Evolutionary conservation across 2,329 filamentous ascomycete genomes (phyloP).

Genomic region (Penicillium brasilianum): DNA sequence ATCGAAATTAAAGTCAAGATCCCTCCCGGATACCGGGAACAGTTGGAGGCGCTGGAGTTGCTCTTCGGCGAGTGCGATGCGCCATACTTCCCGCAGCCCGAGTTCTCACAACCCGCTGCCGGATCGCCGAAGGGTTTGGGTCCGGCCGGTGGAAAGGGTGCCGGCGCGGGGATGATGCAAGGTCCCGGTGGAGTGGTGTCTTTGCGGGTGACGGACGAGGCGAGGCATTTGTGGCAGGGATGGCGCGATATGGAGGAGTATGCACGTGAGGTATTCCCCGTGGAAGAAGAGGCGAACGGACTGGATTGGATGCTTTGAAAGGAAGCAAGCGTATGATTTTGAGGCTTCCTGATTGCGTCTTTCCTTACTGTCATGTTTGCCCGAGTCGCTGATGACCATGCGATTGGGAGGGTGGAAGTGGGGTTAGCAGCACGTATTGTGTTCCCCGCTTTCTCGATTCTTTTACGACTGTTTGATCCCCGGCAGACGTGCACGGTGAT

Average conservation of each 20-base stretch:
- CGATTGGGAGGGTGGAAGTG: not conserved
- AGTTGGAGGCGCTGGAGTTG: constrained; percentile 71
- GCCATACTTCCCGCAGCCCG: constrained; percentile 67
- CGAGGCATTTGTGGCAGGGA: constrained; percentile 86
- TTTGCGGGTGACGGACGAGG: constrained; percentile 74
- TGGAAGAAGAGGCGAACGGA: constrained; percentile 94
- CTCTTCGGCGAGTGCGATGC: constrained; percentile 64
- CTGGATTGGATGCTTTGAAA: constrained; percentile 79
- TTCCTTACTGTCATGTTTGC: constrained; percentile 4
- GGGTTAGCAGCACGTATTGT: not conserved
- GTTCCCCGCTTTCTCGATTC: constrained; percentile 6
- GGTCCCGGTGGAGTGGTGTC: constrained; percentile 61
- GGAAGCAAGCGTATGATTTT: not conserved
- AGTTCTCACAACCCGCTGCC: constrained; percentile 51
- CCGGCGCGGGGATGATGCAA: constrained; percentile 53
- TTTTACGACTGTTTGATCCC: constrained; percentile 25
- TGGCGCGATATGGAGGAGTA: constrained; percentile 92
- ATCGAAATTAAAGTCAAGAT: constrained; percentile 87
- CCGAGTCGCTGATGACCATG: constrained; percentile 7
- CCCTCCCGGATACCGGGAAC: constrained; percentile 84
- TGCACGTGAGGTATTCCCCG: constrained; percentile 87
- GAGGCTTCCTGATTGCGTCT: not conserved
- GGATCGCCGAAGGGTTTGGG: constrained; percentile 46
- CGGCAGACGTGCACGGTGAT: constrained; percentile 34
- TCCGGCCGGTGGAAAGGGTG: constrained; percentile 46